These are phyloP conservation scores for Lineolata rhizophorae DNA, from an alignment of 495 filamentous ascomycete genomes.

Conservation along the genomic window DNA sequence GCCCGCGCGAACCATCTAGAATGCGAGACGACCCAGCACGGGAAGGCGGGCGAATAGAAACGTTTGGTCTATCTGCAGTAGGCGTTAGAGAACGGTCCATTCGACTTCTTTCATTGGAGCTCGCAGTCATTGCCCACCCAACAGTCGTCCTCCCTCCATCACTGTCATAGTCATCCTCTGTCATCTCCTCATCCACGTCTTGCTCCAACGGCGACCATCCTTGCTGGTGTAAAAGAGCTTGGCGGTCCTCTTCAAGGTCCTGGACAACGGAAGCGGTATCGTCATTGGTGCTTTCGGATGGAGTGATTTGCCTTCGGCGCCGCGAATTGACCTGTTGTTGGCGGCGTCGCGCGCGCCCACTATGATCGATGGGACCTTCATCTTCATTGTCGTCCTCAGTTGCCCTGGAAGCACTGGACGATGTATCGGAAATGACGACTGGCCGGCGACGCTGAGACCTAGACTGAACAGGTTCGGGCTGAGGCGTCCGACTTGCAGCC, in stretches of 20 bases:
- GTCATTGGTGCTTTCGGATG: slow-evolving; percentile 4
- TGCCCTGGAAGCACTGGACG: too few species aligned
- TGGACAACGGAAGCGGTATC: neutral
- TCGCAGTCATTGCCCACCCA: slow-evolving; percentile 16
- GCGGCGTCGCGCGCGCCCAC: slow-evolving; percentile 2
- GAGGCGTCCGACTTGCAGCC: slow-evolving; percentile 7
- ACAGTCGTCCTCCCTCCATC: slow-evolving; percentile 15
- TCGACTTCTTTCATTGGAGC: slow-evolving; percentile 15
- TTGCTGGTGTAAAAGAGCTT: neutral
- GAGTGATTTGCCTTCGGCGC: too few species aligned
- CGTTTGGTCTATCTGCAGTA: slow-evolving; percentile 17
- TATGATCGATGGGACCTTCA: slow-evolving; percentile 9
- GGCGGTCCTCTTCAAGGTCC: slow-evolving; percentile 1
- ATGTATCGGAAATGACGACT: too few species aligned
- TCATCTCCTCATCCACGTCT: slow-evolving; percentile 10
- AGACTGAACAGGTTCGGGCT: neutral
- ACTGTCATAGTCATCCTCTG: slow-evolving; percentile 10
- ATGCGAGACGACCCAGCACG: slow-evolving; percentile 10
- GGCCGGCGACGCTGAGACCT: slow-evolving; percentile 3
- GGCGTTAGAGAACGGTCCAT: slow-evolving; percentile 18
- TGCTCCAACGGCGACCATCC: slow-evolving; percentile 10
- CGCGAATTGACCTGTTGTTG: too few species aligned
- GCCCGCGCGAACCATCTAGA: slow-evolving; percentile 10
- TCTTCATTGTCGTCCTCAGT: slow-evolving; percentile 7
- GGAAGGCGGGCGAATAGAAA: slow-evolving; percentile 8